These are phyloP conservation scores for Hymenoscyphus linearis DNA, from an alignment of 2,329 filamentous ascomycete species.

Conservation along the genomic window DNA sequence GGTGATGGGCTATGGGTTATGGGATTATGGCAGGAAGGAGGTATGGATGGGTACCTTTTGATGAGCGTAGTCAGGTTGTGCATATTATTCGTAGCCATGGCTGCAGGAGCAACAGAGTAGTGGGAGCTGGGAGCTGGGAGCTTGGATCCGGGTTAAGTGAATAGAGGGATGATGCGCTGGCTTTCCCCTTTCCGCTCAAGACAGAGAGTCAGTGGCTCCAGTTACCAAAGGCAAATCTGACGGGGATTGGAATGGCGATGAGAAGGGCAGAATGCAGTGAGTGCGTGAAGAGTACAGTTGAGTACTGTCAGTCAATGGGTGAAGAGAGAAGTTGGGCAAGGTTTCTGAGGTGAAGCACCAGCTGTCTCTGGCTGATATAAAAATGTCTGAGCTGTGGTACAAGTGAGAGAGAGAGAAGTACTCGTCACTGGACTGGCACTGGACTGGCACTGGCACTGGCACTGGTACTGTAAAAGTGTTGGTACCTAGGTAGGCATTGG, in stretches of 20 bases:
- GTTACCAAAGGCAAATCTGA: not conserved
- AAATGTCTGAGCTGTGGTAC: not conserved
- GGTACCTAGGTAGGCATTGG: too few relatives aligned
- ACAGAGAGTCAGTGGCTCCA: not conserved
- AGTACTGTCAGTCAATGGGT: too few relatives aligned
- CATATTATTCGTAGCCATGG: slow-evolving; percentile 79
- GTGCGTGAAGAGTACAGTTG: too few relatives aligned
- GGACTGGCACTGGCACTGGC: not conserved
- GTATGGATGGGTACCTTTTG: slow-evolving; percentile 66
- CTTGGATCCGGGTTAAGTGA: slow-evolving; percentile 17
- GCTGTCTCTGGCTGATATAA: not conserved
- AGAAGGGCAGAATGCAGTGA: too few relatives aligned
- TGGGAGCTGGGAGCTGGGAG: slow-evolving; percentile 12
- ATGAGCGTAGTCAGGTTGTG: slow-evolving; percentile 95
- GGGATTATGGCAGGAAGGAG: slow-evolving; percentile 12
- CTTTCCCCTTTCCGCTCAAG: not conserved
- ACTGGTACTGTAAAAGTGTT: too few relatives aligned
- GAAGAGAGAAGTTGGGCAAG: not conserved
- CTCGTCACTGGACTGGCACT: not conserved
- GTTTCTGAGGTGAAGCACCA: not conserved
- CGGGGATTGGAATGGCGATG: not conserved
- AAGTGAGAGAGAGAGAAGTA: not conserved
- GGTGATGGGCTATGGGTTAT: slow-evolving; percentile 6
- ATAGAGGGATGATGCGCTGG: slow-evolving; percentile 17
- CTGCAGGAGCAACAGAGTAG: not conserved